phyloP scores from a whole-genome alignment of 495 filamentous ascomycete species.

The Stereocaulon alpinum region DNA sequence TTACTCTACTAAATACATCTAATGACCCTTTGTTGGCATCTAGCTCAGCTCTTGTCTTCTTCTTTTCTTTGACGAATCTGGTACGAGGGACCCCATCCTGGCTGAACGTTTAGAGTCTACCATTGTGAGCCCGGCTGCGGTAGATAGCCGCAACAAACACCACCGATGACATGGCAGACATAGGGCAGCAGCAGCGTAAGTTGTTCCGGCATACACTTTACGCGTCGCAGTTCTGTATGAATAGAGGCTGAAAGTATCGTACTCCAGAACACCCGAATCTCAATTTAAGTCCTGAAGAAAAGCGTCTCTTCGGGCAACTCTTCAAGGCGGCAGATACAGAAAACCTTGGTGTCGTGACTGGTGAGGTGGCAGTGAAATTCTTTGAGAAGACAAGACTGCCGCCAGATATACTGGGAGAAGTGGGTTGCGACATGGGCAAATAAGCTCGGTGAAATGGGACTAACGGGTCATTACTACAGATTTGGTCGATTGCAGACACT shows the following conservation, averaged over 20 bases:
- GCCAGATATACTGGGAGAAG: conserved; percentile 78
- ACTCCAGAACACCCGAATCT: conserved; percentile 49
- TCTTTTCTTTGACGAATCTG: not conserved
- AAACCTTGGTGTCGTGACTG: conserved; percentile 84
- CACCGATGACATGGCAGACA: conserved; percentile 16
- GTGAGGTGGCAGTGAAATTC: conserved; percentile 92
- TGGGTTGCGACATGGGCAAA: conserved; percentile 31
- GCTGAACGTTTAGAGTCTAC: not conserved
- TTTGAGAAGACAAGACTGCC: conserved; percentile 91
- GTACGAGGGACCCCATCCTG: not conserved
- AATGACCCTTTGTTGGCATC: not conserved
- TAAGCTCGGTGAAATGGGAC: not conserved
- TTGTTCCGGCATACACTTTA: conserved; percentile 1
- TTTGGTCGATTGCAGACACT: conserved; percentile 97
- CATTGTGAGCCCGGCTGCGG: not conserved
- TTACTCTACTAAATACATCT: not conserved
- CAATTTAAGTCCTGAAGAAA: conserved; percentile 85
- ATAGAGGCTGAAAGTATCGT: not conserved
- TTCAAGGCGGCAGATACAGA: conserved; percentile 86
- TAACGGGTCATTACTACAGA: conserved; percentile 42
- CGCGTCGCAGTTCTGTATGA: not conserved
- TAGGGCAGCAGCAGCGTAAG: conserved; percentile 11
- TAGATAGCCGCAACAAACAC: not conserved
- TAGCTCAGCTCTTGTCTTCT: not conserved
- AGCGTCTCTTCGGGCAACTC: conserved; percentile 81